These are phyloP conservation scores for Diaporthe sp. DNA, from an alignment of 2,329 filamentous ascomycete species.

Conservation along the genomic window DNA sequence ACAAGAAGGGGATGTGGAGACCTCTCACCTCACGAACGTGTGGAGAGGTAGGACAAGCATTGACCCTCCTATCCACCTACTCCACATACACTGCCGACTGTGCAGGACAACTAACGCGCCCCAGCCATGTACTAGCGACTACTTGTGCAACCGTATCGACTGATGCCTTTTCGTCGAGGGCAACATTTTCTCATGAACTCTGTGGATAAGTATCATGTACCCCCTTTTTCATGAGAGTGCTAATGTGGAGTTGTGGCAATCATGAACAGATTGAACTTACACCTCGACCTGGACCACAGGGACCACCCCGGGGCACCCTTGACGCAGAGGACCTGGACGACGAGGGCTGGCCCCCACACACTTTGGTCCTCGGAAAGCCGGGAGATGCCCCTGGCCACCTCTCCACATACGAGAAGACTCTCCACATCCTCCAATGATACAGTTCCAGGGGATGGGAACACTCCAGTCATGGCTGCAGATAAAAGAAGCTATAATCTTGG, in stretches of 20 bases:
- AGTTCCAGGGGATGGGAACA: no score
- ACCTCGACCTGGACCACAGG: background rate
- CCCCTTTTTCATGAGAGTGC: no score
- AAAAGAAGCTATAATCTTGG: background rate
- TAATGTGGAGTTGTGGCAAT: background rate
- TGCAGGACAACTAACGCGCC: no score
- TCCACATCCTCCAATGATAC: background rate
- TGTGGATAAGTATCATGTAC: background rate
- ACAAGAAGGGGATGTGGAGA: background rate
- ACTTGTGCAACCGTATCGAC: background rate
- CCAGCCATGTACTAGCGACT: background rate
- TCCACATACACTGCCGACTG: background rate
- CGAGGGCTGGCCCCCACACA: background rate
- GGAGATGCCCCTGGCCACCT: background rate
- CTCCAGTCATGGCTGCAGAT: no score
- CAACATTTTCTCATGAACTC: background rate
- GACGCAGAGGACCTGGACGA: no score
- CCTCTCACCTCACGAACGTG: background rate
- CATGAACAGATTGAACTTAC: background rate
- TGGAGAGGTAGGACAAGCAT: constrained; percentile 2
- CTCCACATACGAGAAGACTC: background rate
- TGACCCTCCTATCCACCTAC: background rate
- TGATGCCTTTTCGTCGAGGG: background rate
- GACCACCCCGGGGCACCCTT: no score
- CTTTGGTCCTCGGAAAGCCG: background rate